These are phyloP conservation scores for Paramecium pentaurelia DNA, from an alignment of 73 alveolate genomes.

Conservation along the genomic window DNA sequence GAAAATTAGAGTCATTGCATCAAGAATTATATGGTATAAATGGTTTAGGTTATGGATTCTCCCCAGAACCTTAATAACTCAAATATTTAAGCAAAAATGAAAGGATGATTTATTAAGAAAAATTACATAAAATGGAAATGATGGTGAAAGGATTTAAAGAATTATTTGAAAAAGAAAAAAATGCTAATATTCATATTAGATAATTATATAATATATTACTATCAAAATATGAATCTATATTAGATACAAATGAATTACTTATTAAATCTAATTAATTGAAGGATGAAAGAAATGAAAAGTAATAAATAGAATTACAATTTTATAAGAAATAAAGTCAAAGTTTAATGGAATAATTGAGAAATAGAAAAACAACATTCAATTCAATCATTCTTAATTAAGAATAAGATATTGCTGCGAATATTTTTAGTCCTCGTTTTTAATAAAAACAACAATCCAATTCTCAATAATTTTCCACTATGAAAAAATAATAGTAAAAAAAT, in stretches of 20 bases:
- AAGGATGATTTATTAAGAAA: constrained; percentile 51
- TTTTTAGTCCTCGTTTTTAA: neutral
- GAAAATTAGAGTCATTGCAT: constrained; percentile 33
- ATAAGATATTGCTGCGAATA: neutral
- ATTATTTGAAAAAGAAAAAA: constrained; percentile 45
- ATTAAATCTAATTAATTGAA: constrained; percentile 25
- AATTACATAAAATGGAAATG: constrained; percentile 49
- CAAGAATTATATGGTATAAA: constrained; percentile 31
- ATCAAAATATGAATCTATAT: neutral
- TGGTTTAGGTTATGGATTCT: constrained; percentile 42
- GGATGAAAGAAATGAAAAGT: constrained; percentile 9
- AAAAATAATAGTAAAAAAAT: neutral
- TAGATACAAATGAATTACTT: constrained; percentile 34
- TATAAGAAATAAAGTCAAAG: constrained; percentile 21
- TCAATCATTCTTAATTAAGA: constrained; percentile 19
- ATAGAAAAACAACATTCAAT: constrained; percentile 34
- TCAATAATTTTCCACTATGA: neutral
- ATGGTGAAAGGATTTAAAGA: constrained; percentile 57
- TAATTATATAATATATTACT: neutral
- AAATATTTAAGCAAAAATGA: constrained; percentile 42
- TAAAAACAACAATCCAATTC: neutral
- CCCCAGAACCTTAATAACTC: constrained; percentile 36
- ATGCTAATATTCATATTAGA: neutral
- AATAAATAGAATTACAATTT: constrained; percentile 15
- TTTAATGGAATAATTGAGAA: constrained; percentile 53